These are phyloP conservation scores for Tulasnella sp. DNA, from an alignment of 768 basidiomycete genomes.

Conservation along the genomic window DNA sequence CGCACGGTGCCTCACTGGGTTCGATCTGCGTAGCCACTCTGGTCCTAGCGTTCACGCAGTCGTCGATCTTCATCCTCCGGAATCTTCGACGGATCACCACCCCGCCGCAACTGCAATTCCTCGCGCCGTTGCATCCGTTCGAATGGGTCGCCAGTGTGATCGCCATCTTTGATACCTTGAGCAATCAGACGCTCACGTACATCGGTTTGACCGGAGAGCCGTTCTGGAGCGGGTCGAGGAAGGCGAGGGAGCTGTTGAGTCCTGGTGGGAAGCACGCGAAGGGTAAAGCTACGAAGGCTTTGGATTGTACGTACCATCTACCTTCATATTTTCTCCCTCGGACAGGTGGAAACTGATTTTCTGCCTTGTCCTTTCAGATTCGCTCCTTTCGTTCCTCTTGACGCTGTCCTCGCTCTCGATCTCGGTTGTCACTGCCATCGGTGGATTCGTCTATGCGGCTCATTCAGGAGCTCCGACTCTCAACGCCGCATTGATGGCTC, in stretches of 20 bases:
- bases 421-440: conserved; percentile 69
- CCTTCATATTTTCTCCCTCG: neutral
- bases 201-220: conserved; percentile 63
- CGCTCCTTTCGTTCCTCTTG: conserved; percentile 55
- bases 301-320: conserved; percentile 26
- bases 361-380: conserved; percentile 30
- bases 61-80: conserved; percentile 8
- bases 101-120: conserved; percentile 15
- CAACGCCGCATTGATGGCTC: conserved; percentile 60
- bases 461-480: conserved; percentile 60
- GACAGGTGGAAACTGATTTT: neutral
- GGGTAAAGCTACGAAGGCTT: conserved; percentile 20
- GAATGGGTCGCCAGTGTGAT: conserved; percentile 26
- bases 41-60: conserved; percentile 48
- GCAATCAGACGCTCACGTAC: conserved; percentile 59
- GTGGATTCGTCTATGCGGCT: conserved; percentile 82
- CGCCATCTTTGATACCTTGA: conserved; percentile 36
- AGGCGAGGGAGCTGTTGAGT: conserved; percentile 45
- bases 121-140: conserved; percentile 20
- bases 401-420: conserved; percentile 58
- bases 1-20: conserved; percentile 73
- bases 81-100: conserved; percentile 14
- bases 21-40: conserved; percentile 66
- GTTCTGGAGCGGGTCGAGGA: conserved; percentile 47
- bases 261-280: conserved; percentile 21